A percentile compares a stretch with the other conserved stretches of the same genome.
phyloP scores from a whole-genome alignment of 73 alveolate genomes.

The Breviolum minutum region DNA sequence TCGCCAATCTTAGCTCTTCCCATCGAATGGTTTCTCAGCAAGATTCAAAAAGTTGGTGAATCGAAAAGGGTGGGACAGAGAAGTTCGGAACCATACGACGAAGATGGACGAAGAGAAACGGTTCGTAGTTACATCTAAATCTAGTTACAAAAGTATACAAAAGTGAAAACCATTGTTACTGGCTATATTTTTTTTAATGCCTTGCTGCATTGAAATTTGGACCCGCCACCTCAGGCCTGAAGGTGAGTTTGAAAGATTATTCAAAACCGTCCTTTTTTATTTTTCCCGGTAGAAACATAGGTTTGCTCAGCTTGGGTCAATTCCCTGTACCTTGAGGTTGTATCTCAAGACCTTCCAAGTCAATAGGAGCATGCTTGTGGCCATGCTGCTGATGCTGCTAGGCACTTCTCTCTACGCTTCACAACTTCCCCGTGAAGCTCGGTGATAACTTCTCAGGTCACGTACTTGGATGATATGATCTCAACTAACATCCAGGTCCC shows the following conservation, averaged over 20 bases:
- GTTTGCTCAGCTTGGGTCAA: not conserved
- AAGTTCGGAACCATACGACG: too few relatives aligned
- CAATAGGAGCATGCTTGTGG: not conserved
- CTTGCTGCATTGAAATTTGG: too few relatives aligned
- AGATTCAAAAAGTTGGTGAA: not conserved
- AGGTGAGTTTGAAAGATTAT: too few relatives aligned
- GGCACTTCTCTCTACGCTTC: constrained; percentile 48
- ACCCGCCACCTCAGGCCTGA: too few relatives aligned
- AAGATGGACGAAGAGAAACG: too few relatives aligned
- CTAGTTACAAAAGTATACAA: not conserved
- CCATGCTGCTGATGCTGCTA: constrained; percentile 24
- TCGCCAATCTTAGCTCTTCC: constrained; percentile 4
- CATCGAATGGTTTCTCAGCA: not conserved
- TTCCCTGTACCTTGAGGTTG: not conserved
- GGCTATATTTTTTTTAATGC: not conserved
- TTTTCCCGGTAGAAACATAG: not conserved
- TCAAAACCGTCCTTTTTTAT: not conserved
- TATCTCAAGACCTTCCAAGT: not conserved
- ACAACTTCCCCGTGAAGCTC: not conserved
- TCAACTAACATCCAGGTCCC: too few relatives aligned
- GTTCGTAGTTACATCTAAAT: too few relatives aligned
- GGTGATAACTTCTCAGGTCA: not conserved
- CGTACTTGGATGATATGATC: too few relatives aligned
- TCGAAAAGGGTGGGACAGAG: not conserved
- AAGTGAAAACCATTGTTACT: not conserved